Evolutionary conservation across 2,329 filamentous ascomycete species (phyloP).

Genomic region (Ophiocordyceps camponoti-saundersi): DNA sequence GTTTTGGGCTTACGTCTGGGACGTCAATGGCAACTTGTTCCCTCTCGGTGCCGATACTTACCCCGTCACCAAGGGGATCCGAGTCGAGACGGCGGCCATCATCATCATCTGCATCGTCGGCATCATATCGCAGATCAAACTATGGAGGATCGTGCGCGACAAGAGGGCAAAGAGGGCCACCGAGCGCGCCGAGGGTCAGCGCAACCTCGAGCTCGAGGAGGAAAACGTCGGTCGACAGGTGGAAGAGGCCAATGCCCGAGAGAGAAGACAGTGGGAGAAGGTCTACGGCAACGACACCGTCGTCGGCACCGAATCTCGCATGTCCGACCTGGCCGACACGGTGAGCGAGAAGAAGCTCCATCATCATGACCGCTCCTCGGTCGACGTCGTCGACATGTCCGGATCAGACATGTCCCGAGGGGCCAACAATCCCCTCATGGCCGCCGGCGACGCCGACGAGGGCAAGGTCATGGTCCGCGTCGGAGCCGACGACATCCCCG

Average conservation of each 20-base stretch:
- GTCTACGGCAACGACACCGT: conserved; percentile 47
- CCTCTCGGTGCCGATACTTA: conserved; percentile 62
- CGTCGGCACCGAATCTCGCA: conserved; percentile 19
- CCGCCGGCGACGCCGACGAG: conserved; percentile 21
- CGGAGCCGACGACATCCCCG: conserved; percentile 27
- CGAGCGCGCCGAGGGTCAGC: conserved; percentile 30
- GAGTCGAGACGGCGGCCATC: conserved; percentile 66
- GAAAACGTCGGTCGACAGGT: conserved; percentile 51
- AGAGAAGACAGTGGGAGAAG: conserved; percentile 58
- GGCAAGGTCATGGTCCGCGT: conserved; percentile 36
- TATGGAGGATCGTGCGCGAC: conserved; percentile 68
- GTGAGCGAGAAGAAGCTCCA: conserved; percentile 27
- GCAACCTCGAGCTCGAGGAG: conserved; percentile 45
- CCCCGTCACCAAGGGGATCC: conserved; percentile 71
- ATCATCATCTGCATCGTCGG: conserved; percentile 60
- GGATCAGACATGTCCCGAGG: conserved; percentile 12
- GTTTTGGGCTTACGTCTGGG: conserved; percentile 90
- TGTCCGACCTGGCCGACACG: conserved; percentile 33
- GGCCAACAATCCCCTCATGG: conserved; percentile 22
- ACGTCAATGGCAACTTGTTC: conserved; percentile 63
- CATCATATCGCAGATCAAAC: conserved; percentile 65
- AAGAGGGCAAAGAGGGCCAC: conserved; percentile 35
- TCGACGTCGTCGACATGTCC: conserved; percentile 32
- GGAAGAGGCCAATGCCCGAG: conserved; percentile 42
- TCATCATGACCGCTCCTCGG: conserved; percentile 17